Conservation (phyloP, 495 filamentous ascomycete species). For the Parmelia sp. region DNA sequence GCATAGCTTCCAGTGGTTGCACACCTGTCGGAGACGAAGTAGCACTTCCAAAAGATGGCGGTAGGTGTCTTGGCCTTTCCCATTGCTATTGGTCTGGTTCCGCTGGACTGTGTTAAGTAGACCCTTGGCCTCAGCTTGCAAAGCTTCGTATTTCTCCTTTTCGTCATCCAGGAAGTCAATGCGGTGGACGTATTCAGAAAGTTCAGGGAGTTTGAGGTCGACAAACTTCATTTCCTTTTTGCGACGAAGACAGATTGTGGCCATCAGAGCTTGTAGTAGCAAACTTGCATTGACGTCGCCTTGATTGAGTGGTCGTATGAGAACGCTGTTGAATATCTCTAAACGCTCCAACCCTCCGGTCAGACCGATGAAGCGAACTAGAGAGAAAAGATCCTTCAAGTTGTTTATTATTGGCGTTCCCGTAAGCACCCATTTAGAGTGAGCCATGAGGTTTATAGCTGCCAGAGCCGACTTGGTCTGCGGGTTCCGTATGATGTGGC, state of each 20-base stretch:
- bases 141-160: constrained; percentile 69
- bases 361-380: constrained; percentile 71
- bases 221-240: constrained; percentile 89
- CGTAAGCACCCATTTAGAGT: constrained; percentile 76
- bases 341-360: constrained; percentile 70
- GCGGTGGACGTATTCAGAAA: constrained; percentile 74
- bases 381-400: constrained; percentile 75
- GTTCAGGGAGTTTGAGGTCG: constrained; percentile 69
- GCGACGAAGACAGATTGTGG: constrained; percentile 73
- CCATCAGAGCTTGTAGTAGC: constrained; percentile 71
- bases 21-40: constrained; percentile 77
- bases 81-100: constrained; percentile 32
- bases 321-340: constrained; percentile 65
- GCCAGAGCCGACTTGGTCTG: constrained; percentile 64
- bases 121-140: constrained; percentile 72
- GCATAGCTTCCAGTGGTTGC: constrained; percentile 83
- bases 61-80: constrained; percentile 46
- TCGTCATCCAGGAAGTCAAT: constrained; percentile 73
- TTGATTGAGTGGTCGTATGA: constrained; percentile 62
- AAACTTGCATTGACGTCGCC: constrained; percentile 54
- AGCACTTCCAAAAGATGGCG: constrained; percentile 73
- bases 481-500: constrained; percentile 76
- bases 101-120: constrained; percentile 56
- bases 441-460: constrained; percentile 57
- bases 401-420: constrained; percentile 74